phyloP scores from a whole-genome alignment of 352 stramenopile genomes.

The Peronospora farinosa region DNA sequence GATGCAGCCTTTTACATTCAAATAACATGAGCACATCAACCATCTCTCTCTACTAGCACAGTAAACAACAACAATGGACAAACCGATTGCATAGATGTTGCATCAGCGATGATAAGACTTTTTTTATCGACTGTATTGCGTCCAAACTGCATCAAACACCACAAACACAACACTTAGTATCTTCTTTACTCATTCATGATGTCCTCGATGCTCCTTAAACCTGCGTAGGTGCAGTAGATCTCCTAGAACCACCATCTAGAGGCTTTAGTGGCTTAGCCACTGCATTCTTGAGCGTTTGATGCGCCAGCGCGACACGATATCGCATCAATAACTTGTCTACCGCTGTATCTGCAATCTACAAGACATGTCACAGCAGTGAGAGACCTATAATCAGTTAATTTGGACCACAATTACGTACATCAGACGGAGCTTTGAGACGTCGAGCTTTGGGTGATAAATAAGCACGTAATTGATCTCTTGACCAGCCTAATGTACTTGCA shows the following conservation, averaged over 20 bases:
- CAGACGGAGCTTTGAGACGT: conserved; percentile 27
- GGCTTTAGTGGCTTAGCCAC: conserved; percentile 31
- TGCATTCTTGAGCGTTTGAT: conserved; percentile 30
- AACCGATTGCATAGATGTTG: conserved; percentile 32
- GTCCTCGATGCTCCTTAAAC: conserved; percentile 14
- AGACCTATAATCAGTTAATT: background rate
- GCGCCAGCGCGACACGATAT: conserved; percentile 44
- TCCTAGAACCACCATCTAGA: conserved; percentile 26
- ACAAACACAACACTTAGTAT: conserved; percentile 7
- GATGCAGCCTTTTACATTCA: conserved; percentile 17
- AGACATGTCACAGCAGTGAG: conserved; percentile 7
- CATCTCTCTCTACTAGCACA: background rate
- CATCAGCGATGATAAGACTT: conserved; percentile 36
- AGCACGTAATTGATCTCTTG: conserved; percentile 37
- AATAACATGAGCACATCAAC: background rate
- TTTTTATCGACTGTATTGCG: conserved; percentile 30
- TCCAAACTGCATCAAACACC: conserved; percentile 31
- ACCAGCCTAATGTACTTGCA: conserved; percentile 49
- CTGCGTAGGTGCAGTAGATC: conserved; percentile 38
- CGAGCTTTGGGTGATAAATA: conserved; percentile 51
- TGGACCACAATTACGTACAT: conserved; percentile 18
- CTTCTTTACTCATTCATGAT: background rate
- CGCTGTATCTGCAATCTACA: conserved; percentile 44
- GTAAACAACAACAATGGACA: background rate
- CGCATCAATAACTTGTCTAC: conserved; percentile 61